Evolutionary conservation across 345 rosid species (phyloP), one percentile per base, ranked within the genome.

Genomic region (Eucalyptus erythrocorys): DNA sequence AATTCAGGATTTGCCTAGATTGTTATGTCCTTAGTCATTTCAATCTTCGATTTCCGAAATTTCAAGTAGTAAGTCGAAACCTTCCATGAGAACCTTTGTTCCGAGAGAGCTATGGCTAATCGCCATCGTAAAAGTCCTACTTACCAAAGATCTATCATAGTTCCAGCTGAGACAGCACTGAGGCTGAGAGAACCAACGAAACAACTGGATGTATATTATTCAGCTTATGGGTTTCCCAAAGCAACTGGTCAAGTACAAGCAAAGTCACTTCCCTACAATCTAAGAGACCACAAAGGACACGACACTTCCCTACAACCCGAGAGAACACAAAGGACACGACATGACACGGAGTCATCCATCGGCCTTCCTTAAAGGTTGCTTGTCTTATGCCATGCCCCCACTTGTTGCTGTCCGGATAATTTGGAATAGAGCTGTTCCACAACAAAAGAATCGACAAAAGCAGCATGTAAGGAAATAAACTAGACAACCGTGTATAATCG

Each of bases 391-490:
- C 88, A 89, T 91, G 90, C 97, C 96, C 87, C 95, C 94, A 37
- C 95, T 93, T 34, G 98, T 93, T 37, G 98, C 98, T 5, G 97
- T 96, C 94, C 99, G 94, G 93, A 96, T 97, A 88, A 98, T 97
- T 95, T 98, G 98, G 94, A 98, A 98, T 19, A 98, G 95, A 90
- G 98, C 99, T 95, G 99, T 88, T 87, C 47, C 87, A 87, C 82
- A 6, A 37, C 82, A 76, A 37, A 86, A 89, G 76, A 64, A 32
- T 8, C 43, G 34, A 34, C 21, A 42, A 17, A 71, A 48, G 12
- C 19, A 68, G 43, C 55, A 26, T 30, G 15, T n/a, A 43, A 32
- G 55, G 34, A 86, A 80, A 57, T 16, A 16, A 27, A 85, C 27
- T 57, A 15, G 50, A 87, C 86, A 27, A 42, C 47, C 40, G 30